Conservation (phyloP, 176 grass and related monocot genomes). For the Triticum aestivum region DNA sequence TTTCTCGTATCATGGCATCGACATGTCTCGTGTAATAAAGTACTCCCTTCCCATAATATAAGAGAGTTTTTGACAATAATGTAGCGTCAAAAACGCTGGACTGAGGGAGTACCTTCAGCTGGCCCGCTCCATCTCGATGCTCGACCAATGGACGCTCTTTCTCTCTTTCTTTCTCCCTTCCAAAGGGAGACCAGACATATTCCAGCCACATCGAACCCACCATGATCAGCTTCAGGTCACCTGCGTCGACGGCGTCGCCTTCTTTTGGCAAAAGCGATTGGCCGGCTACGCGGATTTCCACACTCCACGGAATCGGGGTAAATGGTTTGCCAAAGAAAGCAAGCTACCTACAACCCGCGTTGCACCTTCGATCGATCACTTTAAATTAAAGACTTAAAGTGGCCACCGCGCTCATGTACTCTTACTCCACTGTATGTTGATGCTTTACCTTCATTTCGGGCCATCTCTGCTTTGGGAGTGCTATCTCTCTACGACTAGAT, state of each 20-base stretch:
- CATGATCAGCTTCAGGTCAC: not conserved
- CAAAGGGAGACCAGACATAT: not conserved
- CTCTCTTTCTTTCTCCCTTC: not conserved
- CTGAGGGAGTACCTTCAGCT: too few species aligned
- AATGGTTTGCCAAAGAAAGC: not conserved
- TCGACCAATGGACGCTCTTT: not conserved
- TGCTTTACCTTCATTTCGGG: slow-evolving; percentile 67
- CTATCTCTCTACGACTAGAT: not conserved
- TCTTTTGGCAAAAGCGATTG: not conserved
- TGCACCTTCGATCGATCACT: not conserved
- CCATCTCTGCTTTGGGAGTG: slow-evolving; percentile 22
- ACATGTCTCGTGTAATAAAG: too few species aligned
- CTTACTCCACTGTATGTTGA: not conserved
- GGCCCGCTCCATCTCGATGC: not conserved
- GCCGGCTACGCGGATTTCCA: too few species aligned
- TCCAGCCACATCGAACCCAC: not conserved
- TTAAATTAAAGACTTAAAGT: slow-evolving; percentile 1
- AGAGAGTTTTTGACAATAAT: too few species aligned
- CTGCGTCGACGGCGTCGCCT: not conserved
- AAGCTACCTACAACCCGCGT: not conserved
- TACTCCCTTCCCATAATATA: too few species aligned
- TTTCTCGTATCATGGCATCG: too few species aligned
- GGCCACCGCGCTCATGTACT: not conserved
- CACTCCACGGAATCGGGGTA: not conserved
- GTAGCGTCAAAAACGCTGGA: too few species aligned